A percentile compares a stretch with the other conserved stretches of the same genome.
phyloP scores from a whole-genome alignment of 495 filamentous ascomycete genomes.

The Rhypophila decipiens region DNA sequence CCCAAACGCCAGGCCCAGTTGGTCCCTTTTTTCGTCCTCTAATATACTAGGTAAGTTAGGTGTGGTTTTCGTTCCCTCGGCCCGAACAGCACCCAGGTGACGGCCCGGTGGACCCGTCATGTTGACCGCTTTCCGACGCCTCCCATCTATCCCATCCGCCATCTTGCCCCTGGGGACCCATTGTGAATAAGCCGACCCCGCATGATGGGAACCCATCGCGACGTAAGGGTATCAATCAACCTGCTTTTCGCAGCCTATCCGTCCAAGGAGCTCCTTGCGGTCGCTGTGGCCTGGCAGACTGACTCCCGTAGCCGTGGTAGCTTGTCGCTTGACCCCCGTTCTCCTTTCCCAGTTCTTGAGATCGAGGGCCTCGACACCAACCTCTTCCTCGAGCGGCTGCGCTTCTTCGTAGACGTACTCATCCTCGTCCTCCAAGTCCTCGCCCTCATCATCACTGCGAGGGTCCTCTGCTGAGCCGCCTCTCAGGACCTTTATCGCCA shows the following conservation, averaged over 20 bases:
- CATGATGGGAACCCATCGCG: no score
- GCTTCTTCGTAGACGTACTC: slow-evolving; percentile 41
- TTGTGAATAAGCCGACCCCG: no score
- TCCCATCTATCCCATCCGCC: no score
- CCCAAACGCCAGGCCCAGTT: no score
- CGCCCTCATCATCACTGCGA: slow-evolving; percentile 81
- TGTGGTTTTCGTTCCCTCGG: no score
- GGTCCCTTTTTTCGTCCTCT: no score
- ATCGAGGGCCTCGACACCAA: slow-evolving; percentile 56
- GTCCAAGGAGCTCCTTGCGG: slow-evolving; percentile 62
- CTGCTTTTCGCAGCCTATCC: slow-evolving; percentile 71
- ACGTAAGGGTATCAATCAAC: no score
- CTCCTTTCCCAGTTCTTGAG: slow-evolving; percentile 47
- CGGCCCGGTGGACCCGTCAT: no score
- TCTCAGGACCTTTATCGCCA: slow-evolving; percentile 67
- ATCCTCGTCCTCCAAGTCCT: slow-evolving; percentile 52
- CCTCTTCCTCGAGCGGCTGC: slow-evolving; percentile 55
- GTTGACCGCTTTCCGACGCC: no score
- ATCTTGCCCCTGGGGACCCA: no score
- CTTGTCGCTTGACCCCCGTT: slow-evolving; percentile 36
- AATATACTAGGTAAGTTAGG: no score
- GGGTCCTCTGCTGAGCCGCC: slow-evolving; percentile 79
- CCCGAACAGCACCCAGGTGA: no score
- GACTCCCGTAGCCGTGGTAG: slow-evolving; percentile 45
- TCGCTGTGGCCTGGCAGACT: slow-evolving; percentile 64